Evolutionary conservation across 805 yeast genomes (phyloP).

Genomic region (Blastobotrys robertii): DNA sequence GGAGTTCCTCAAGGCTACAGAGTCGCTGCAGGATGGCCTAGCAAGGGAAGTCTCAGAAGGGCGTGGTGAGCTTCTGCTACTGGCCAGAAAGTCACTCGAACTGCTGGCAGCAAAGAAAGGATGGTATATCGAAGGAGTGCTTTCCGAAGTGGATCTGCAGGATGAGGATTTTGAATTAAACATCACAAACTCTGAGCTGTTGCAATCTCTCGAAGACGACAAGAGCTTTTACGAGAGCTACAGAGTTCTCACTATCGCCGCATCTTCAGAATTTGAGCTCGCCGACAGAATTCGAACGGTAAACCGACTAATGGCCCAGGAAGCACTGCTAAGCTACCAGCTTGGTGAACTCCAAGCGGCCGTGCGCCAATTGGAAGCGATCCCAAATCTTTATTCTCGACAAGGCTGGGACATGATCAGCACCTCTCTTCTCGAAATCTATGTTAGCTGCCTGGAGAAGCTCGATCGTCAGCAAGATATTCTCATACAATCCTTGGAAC

Average conservation of each 20-base stretch:
- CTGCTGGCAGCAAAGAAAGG: slow-evolving; percentile 20
- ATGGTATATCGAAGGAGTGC: slow-evolving; percentile 23
- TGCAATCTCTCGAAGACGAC: slow-evolving; percentile 24
- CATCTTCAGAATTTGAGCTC: slow-evolving; percentile 42
- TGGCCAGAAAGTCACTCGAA: slow-evolving; percentile 31
- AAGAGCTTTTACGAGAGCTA: slow-evolving; percentile 35
- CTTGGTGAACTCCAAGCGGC: slow-evolving; percentile 50
- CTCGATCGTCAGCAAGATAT: slow-evolving; percentile 18
- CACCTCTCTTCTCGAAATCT: slow-evolving; percentile 51
- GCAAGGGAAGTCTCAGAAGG: slow-evolving; percentile 30
- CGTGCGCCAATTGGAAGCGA: slow-evolving; percentile 50
- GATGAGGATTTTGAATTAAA: slow-evolving; percentile 8
- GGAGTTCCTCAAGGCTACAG: slow-evolving; percentile 29
- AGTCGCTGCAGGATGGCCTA: slow-evolving; percentile 21
- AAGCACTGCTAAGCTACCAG: slow-evolving; percentile 61
- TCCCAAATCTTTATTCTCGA: slow-evolving; percentile 56
- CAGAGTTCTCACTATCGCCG: slow-evolving; percentile 44
- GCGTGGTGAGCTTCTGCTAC: slow-evolving; percentile 33
- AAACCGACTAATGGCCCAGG: slow-evolving; percentile 66
- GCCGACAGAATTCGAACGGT: slow-evolving; percentile 55
- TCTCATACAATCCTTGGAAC: slow-evolving; percentile 22
- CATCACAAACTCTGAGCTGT: slow-evolving; percentile 16
- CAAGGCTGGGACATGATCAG: slow-evolving; percentile 75
- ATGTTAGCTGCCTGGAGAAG: slow-evolving; percentile 49
- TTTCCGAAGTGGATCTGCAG: slow-evolving; percentile 19